Conservation (phyloP, 2,329 filamentous ascomycete genomes). For the Aspergillus intermedius region DNA sequence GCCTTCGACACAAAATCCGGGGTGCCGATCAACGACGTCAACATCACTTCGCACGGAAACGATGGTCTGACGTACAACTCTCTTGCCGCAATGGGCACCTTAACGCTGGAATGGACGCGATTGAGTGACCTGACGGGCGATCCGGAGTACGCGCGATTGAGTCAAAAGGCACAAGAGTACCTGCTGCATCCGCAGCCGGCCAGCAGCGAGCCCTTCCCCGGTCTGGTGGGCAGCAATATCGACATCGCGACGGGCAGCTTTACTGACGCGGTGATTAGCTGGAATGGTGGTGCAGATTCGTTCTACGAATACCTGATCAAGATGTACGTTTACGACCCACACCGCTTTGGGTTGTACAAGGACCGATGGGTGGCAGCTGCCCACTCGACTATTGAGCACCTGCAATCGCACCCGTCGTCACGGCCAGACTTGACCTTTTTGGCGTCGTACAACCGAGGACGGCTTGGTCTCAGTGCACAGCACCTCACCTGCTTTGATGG, state of each 20-base stretch:
- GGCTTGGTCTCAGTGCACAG: slow-evolving; percentile 32
- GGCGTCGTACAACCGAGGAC: slow-evolving; percentile 30
- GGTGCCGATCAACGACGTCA: slow-evolving; percentile 64
- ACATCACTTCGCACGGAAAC: slow-evolving; percentile 49
- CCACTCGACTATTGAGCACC: slow-evolving; percentile 65
- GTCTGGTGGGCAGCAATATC: slow-evolving; percentile 64
- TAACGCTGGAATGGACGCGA: slow-evolving; percentile 78
- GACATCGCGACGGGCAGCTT: slow-evolving; percentile 61
- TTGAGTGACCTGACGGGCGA: slow-evolving; percentile 70
- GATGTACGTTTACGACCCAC: slow-evolving; percentile 74
- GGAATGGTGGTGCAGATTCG: slow-evolving; percentile 70
- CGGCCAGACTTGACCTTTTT: slow-evolving; percentile 66
- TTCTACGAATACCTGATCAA: slow-evolving; percentile 91
- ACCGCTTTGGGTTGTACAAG: slow-evolving; percentile 57
- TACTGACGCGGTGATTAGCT: slow-evolving; percentile 61
- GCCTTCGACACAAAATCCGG: slow-evolving; percentile 72
- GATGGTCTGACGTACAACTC: slow-evolving; percentile 56
- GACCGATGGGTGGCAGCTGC: slow-evolving; percentile 70
- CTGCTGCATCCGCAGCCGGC: slow-evolving; percentile 61
- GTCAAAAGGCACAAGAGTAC: slow-evolving; percentile 62
- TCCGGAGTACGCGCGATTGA: slow-evolving; percentile 57
- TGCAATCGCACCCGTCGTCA: slow-evolving; percentile 61
- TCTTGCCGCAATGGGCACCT: slow-evolving; percentile 67
- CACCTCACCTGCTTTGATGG: slow-evolving; percentile 73
- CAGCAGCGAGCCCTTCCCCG: slow-evolving; percentile 64